These are phyloP conservation scores for Calendula officinalis DNA, from an alignment of 129 eudicot genomes.

Conservation along the genomic window DNA sequence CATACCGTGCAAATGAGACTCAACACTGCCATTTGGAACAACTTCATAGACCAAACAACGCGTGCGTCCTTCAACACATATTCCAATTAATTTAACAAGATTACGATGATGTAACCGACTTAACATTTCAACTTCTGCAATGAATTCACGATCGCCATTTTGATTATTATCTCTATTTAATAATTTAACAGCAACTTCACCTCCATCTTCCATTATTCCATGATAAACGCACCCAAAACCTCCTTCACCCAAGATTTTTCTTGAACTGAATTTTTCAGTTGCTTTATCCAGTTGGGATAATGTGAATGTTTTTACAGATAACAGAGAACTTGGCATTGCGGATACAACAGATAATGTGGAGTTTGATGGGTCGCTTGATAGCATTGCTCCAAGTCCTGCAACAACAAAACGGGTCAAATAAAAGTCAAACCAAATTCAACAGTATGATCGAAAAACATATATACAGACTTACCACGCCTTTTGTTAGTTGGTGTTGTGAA, in stretches of 20 bases:
- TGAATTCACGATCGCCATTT: constrained; percentile 16
- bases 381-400: constrained; percentile 69
- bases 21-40: constrained; percentile 81
- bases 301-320: constrained; percentile 69
- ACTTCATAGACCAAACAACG: constrained; percentile 46
- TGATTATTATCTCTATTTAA: constrained; percentile 12
- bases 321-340: constrained; percentile 64
- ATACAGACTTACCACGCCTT: constrained; percentile 34
- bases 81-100: constrained; percentile 18
- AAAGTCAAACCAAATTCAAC: not conserved
- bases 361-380: constrained; percentile 61
- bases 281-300: constrained; percentile 45
- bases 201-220: constrained; percentile 18
- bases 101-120: constrained; percentile 62
- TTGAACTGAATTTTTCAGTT: constrained; percentile 31
- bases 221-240: constrained; percentile 21
- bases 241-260: constrained; percentile 15
- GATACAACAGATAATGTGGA: constrained; percentile 50
- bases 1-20: constrained; percentile 87
- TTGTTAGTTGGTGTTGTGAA: constrained; percentile 53
- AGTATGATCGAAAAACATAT: not conserved
- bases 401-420: constrained; percentile 1
- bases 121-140: constrained; percentile 20
- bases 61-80: constrained; percentile 4
- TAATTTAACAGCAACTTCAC: constrained; percentile 13